A percentile compares a stretch with the other conserved stretches of the same genome.
Conservation (phyloP, 2,329 filamentous ascomycete species). For the Phyllosticta citriasiana region DNA sequence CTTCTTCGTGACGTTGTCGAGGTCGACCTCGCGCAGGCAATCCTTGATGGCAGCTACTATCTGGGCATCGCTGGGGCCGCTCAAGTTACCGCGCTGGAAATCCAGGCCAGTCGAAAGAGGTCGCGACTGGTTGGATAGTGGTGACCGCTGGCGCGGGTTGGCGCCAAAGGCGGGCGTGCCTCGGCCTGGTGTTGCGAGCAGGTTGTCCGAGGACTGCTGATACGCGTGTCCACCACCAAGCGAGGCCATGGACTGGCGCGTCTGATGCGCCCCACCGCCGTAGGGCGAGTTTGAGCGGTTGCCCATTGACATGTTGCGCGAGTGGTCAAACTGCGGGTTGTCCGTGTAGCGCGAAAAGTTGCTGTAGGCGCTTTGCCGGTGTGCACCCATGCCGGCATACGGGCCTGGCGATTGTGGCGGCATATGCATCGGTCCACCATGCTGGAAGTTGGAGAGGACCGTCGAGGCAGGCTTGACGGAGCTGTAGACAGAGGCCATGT, state of each 20-base stretch:
- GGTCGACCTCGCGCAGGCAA: slow-evolving; percentile 77
- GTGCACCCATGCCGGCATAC: slow-evolving; percentile 51
- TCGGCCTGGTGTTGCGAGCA: slow-evolving; percentile 17
- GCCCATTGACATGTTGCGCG: slow-evolving; percentile 52
- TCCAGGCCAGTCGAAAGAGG: slow-evolving; percentile 45
- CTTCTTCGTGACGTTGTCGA: slow-evolving; percentile 98
- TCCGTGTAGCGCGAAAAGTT: slow-evolving; percentile 53
- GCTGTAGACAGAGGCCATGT: slow-evolving; percentile 94
- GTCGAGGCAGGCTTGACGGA: slow-evolving; percentile 80
- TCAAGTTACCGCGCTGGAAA: slow-evolving; percentile 43
- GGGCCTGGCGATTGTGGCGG: slow-evolving; percentile 73
- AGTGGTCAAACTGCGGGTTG: slow-evolving; percentile 39
- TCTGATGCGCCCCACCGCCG: slow-evolving; percentile 26
- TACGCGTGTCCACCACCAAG: slow-evolving; percentile 21
- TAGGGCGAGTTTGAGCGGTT: slow-evolving; percentile 41
- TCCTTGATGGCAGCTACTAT: slow-evolving; percentile 78
- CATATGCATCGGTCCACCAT: slow-evolving; percentile 53
- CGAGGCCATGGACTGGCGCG: slow-evolving; percentile 34
- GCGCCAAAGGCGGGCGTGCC: slow-evolving; percentile 14
- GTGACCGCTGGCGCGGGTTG: slow-evolving; percentile 34
- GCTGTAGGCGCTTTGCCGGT: slow-evolving; percentile 63
- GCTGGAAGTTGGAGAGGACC: slow-evolving; percentile 73
- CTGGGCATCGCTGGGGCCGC: slow-evolving; percentile 64
- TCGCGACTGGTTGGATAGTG: slow-evolving; percentile 35
- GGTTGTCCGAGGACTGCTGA: slow-evolving; percentile 31